phyloP scores from a whole-genome alignment of 169 alveolate genomes.

The Plasmodium vinckei region DNA sequence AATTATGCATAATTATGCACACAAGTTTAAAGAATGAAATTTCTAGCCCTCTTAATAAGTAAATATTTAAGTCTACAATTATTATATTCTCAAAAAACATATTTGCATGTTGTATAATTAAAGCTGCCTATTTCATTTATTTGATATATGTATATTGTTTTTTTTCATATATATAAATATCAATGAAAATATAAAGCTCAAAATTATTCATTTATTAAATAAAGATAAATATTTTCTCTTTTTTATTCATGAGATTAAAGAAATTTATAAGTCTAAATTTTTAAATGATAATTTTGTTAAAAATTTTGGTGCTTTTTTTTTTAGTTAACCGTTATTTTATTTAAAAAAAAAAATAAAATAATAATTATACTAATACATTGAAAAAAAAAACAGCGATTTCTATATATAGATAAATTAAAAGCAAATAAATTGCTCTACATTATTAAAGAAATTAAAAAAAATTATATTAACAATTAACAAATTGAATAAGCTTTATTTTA shows the following conservation, averaged over 20 bases:
- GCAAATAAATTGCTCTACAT: background rate
- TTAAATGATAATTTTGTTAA: background rate
- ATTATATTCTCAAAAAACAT: slow-evolving; percentile 7
- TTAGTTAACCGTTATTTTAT: background rate
- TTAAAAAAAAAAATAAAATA: slow-evolving; percentile 16
- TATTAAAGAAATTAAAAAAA: background rate
- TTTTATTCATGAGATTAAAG: background rate
- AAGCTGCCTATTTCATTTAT: too few relatives aligned
- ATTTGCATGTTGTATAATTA: slow-evolving; percentile 31
- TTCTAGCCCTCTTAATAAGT: background rate
- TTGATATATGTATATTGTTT: background rate
- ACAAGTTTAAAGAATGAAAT: background rate
- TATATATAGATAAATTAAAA: background rate
- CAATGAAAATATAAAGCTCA: background rate
- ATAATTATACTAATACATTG: background rate
- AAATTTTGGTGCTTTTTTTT: slow-evolving; percentile 1
- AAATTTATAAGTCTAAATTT: background rate
- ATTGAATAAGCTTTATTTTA: slow-evolving; percentile 4
- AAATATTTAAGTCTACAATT: slow-evolving; percentile 19
- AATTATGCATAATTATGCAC: slow-evolving; percentile 72
- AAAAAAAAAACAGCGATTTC: slow-evolving; percentile 4
- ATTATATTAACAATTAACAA: background rate
- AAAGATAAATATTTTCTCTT: slow-evolving; percentile 2
- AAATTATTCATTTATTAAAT: slow-evolving; percentile 1
- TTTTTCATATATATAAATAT: background rate